Percentiles rank a stretch among this genome's conserved stretches.
phyloP scores from a whole-genome alignment of 345 rosid genomes.

The Melaleuca quinquenervia region DNA sequence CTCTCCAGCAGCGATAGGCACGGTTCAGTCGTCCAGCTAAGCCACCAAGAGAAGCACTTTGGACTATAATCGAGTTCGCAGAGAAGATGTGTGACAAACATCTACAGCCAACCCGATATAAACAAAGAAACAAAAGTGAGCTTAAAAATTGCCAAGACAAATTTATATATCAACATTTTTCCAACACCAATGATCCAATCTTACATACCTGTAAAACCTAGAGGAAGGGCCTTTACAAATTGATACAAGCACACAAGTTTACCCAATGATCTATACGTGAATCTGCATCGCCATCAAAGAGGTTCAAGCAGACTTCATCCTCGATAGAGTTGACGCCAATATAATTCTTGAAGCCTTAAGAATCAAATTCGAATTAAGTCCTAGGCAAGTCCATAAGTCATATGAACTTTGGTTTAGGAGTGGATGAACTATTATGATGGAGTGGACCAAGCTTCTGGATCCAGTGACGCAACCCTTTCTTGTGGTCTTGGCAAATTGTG shows the following conservation, averaged over 20 bases:
- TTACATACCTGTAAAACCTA: neutral
- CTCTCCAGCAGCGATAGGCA: neutral
- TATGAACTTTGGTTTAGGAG: conserved; percentile 58
- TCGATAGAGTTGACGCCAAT: neutral
- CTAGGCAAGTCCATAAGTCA: conserved; percentile 12
- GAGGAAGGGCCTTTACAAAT: neutral
- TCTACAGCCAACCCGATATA: neutral
- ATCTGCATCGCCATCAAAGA: neutral
- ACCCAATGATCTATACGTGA: neutral
- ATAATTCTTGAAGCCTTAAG: neutral
- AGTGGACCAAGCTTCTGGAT: conserved; percentile 78
- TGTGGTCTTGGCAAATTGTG: conserved; percentile 54
- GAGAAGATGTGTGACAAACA: neutral
- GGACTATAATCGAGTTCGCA: neutral
- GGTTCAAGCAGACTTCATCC: neutral
- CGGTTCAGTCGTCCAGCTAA: neutral
- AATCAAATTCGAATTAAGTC: neutral
- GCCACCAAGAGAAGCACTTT: neutral
- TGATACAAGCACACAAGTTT: neutral
- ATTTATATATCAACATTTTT: neutral
- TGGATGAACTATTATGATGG: conserved; percentile 19
- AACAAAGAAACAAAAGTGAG: neutral
- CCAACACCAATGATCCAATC: neutral
- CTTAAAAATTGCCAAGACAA: neutral
- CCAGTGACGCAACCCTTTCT: conserved; percentile 73